Evolutionary conservation across 352 stramenopile genomes (phyloP), one percentile per base, ranked within the genome.

Genomic region (Lagenidium giganteum): DNA sequence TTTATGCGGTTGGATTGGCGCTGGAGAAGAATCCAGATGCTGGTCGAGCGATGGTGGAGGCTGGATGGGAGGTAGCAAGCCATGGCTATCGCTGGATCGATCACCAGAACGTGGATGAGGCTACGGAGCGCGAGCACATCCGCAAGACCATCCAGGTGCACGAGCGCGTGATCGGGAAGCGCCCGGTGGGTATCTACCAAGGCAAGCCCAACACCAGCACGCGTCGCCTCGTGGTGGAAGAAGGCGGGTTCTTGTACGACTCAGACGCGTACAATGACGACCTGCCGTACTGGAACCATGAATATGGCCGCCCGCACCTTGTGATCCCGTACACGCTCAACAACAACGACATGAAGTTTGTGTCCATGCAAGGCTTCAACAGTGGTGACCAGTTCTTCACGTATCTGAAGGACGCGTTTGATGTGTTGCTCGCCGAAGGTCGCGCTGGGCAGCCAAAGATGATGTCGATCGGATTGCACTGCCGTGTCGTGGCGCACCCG

Each of bases 281-380:
- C 59, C 71, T 98, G 25, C 94, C 94, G 1, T 97, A 97, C 72
- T 98, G 93, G 91, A 96, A 78, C 48, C 72, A 64, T 38, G 81
- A 94, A 28, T 91, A 88, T 54, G 83, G 79, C 6, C 67, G 80
- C 22, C 87, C 90, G 25, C 94, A 98, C 58, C 63, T 98, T 14
- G 76, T 98, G 4, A 97, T 98, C 52, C 93, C 93, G 3, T 98
- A 98, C 70, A 97, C 92, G 30, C 64, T 98, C 23, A 93, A 80
- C 43, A 96, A 97, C 52, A 98, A 98, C 68, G 93, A 98, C 61
- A 98, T 98, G 93, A 84, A 94, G 61, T 98, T 98, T 61, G 87
- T 93, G 8, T 88, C 82, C 12, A 57, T 83, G 29, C 87, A 94
- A 57, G 90, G 93, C 44, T 98, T 97, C 66, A 95, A 93, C 38